These are phyloP conservation scores for Phoenix roebelenii DNA, from an alignment of 176 grass and related monocot species.

Conservation along the genomic window DNA sequence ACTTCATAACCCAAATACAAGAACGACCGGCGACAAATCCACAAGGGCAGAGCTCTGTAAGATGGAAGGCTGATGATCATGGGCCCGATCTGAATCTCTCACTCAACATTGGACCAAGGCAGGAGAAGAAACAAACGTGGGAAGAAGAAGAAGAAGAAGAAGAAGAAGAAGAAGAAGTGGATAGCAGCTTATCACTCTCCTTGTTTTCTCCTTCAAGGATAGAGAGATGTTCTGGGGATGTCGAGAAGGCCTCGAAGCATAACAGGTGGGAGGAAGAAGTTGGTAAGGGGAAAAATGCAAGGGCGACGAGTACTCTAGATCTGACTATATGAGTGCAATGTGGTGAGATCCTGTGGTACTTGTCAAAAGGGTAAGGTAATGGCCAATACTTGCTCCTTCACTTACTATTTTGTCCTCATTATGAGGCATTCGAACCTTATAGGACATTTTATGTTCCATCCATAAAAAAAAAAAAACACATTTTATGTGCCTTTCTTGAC, in stretches of 20 bases:
- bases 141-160: slow-evolving; percentile 9
- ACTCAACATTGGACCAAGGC: background rate
- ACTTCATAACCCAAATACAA: background rate
- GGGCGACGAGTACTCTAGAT: slow-evolving; percentile 12
- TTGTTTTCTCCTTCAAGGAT: slow-evolving; percentile 11
- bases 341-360: slow-evolving; percentile 22
- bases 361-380: background rate
- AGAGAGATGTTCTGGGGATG: background rate
- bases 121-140: slow-evolving; percentile 10
- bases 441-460: background rate
- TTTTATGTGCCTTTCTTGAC: slow-evolving; percentile 2
- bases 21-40: background rate
- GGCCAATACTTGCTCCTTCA: background rate
- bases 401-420: background rate
- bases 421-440: background rate
- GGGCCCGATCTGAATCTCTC: slow-evolving; percentile 17
- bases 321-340: slow-evolving; percentile 7
- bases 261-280: background rate
- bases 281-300: background rate
- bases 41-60: background rate
- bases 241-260: background rate
- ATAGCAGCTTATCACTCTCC: slow-evolving; percentile 11
- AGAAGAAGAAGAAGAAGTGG: slow-evolving; percentile 6
- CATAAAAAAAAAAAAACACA: background rate
- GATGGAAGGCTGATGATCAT: background rate